Evolutionary conservation across 805 yeast species (phyloP).

Genomic region (Kuraishia molischiana): DNA sequence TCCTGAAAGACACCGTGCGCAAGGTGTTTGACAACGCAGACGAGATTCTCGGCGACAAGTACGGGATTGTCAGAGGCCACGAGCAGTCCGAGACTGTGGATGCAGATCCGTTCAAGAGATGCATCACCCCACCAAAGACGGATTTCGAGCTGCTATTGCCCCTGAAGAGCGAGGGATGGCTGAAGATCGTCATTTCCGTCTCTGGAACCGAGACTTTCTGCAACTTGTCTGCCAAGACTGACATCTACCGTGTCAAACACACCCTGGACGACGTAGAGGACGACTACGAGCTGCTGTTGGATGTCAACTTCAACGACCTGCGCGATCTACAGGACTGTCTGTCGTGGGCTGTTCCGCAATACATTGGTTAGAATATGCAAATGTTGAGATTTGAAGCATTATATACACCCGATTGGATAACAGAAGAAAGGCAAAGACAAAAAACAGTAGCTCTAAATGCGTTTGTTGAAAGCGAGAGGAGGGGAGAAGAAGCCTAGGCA

Average conservation of each 20-base stretch:
- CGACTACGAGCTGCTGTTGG: constrained; percentile 24
- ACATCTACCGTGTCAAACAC: constrained; percentile 15
- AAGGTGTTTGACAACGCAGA: constrained; percentile 1
- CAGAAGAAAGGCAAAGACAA: too few relatives aligned
- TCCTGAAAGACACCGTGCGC: constrained; percentile 9
- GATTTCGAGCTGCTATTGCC: constrained; percentile 13
- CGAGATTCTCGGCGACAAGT: background rate
- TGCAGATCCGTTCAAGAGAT: constrained; percentile 28
- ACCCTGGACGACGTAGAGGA: too few relatives aligned
- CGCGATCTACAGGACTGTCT: constrained; percentile 46
- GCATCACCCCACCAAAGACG: constrained; percentile 24
- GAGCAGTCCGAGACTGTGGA: background rate
- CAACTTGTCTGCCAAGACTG: constrained; percentile 25
- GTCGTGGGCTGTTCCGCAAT: constrained; percentile 36
- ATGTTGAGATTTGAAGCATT: constrained; percentile 1
- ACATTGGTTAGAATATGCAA: constrained; percentile 1
- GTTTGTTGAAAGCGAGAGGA: too few relatives aligned
- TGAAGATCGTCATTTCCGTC: constrained; percentile 17
- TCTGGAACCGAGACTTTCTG: constrained; percentile 31
- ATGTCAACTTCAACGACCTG: constrained; percentile 38
- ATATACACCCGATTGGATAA: too few relatives aligned
- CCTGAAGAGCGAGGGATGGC: constrained; percentile 6
- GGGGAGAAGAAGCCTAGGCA: too few relatives aligned
- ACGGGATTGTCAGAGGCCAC: constrained; percentile 12
- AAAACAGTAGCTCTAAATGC: too few relatives aligned